Percentiles rank a stretch among this genome's conserved stretches.
Conservation (phyloP, 169 alveolate genomes). For the Plasmodium inui region DNA sequence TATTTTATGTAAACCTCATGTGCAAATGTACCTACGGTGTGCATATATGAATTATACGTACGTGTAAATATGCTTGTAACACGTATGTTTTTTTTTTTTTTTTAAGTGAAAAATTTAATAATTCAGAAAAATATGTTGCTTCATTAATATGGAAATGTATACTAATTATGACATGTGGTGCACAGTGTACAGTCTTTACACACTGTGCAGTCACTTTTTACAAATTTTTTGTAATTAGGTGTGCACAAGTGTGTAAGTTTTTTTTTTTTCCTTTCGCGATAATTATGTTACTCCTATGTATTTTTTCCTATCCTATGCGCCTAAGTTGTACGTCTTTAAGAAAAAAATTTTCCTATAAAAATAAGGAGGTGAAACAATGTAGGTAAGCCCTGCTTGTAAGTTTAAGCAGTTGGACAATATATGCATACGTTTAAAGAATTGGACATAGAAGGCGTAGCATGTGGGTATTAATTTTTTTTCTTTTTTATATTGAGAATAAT, state of each 20-base stretch:
- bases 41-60: constrained; percentile 2
- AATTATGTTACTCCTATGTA: background rate
- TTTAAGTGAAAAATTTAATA: constrained; percentile 56
- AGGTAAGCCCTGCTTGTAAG: background rate
- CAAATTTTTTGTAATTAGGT: background rate
- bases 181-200: background rate
- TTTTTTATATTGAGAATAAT: background rate
- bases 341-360: background rate
- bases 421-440: background rate
- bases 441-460: background rate
- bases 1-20: background rate
- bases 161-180: constrained; percentile 2
- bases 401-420: background rate
- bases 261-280: background rate
- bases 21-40: constrained; percentile 1
- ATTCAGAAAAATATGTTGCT: background rate
- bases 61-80: constrained; percentile 16
- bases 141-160: constrained; percentile 5
- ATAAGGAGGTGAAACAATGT: background rate
- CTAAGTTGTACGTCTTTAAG: background rate
- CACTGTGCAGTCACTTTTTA: background rate
- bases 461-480: background rate
- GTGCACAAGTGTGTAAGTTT: background rate
- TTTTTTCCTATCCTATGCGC: background rate
- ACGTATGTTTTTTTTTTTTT: constrained; percentile 26